Percentiles rank a stretch among this genome's conserved stretches.
Evolutionary conservation across 2,329 filamentous ascomycete species (phyloP).

Genomic region (Ophiobolus disseminans): DNA sequence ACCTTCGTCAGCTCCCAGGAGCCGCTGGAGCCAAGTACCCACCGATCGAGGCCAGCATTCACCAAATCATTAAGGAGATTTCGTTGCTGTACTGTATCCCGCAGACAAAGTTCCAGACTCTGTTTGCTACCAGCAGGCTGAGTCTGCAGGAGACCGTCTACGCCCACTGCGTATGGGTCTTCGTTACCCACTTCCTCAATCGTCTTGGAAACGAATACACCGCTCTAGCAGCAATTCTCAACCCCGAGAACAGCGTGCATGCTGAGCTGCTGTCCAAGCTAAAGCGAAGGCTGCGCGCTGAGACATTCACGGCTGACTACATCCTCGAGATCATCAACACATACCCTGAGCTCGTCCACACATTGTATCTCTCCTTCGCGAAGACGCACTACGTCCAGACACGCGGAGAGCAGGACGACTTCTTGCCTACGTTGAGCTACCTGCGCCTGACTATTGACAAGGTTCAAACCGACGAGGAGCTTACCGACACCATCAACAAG

Average conservation of each 20-base stretch:
- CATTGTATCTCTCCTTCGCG: slow-evolving; percentile 90
- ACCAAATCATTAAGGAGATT: slow-evolving; percentile 98
- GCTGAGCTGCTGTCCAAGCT: slow-evolving; percentile 89
- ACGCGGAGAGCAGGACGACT: slow-evolving; percentile 69
- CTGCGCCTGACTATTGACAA: slow-evolving; percentile 71
- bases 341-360: slow-evolving; percentile 85
- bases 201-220: slow-evolving; percentile 90
- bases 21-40: slow-evolving; percentile 63
- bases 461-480: slow-evolving; percentile 52
- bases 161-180: slow-evolving; percentile 96
- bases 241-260: slow-evolving; percentile 81
- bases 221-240: slow-evolving; percentile 81
- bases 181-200: slow-evolving; percentile 97
- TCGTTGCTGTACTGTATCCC: slow-evolving; percentile 97
- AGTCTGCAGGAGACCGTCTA: slow-evolving; percentile 98
- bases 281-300: slow-evolving; percentile 91
- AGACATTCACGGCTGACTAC: slow-evolving; percentile 98
- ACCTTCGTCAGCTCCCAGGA: slow-evolving; percentile 74
- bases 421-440: slow-evolving; percentile 73
- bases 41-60: slow-evolving; percentile 90
- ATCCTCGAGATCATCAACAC: slow-evolving; percentile 95
- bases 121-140: slow-evolving; percentile 85
- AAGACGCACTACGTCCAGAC: slow-evolving; percentile 80
- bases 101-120: slow-evolving; percentile 91
- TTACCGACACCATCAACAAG: slow-evolving; percentile 51